Evolutionary conservation across 352 stramenopile species (phyloP).

Genomic region (Phytophthora parvispora): DNA sequence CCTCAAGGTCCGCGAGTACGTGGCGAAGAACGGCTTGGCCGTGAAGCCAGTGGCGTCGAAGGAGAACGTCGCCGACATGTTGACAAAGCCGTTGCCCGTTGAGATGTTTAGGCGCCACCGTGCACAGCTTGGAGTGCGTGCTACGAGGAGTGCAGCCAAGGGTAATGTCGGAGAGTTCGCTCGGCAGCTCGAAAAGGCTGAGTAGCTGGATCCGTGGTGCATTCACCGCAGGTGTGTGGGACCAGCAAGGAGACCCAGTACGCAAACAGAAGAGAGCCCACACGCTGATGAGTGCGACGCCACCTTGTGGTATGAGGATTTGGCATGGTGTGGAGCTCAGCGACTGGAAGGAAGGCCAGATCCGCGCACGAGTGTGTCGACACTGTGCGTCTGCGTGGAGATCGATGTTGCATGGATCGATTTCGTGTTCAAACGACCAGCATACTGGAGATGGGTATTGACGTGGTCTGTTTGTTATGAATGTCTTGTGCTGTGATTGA

Average conservation of each 20-base stretch:
- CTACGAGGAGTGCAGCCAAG: not conserved
- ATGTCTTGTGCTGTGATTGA: not conserved
- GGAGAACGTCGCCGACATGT: conserved; percentile 14
- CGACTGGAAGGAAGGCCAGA: not conserved
- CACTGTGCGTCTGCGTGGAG: not conserved
- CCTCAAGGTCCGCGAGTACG: not conserved
- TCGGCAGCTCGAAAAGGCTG: not conserved
- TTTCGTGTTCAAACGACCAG: not conserved
- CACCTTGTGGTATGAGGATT: no score
- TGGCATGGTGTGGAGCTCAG: not conserved
- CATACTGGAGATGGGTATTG: not conserved
- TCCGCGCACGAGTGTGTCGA: not conserved
- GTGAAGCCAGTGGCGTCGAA: conserved; percentile 7
- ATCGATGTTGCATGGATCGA: not conserved
- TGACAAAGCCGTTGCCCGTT: conserved; percentile 14
- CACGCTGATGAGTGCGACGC: not conserved
- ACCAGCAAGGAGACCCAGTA: not conserved
- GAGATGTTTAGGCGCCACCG: conserved; percentile 12
- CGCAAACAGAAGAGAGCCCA: not conserved
- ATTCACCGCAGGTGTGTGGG: not conserved
- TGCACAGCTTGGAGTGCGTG: conserved; percentile 2
- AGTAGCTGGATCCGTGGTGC: not conserved
- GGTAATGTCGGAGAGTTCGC: not conserved
- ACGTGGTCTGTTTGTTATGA: not conserved
- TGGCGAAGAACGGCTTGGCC: conserved; percentile 2